Evolutionary conservation across 2,329 filamentous ascomycete species (phyloP).

Genomic region (Botryosphaeria dothidea): DNA sequence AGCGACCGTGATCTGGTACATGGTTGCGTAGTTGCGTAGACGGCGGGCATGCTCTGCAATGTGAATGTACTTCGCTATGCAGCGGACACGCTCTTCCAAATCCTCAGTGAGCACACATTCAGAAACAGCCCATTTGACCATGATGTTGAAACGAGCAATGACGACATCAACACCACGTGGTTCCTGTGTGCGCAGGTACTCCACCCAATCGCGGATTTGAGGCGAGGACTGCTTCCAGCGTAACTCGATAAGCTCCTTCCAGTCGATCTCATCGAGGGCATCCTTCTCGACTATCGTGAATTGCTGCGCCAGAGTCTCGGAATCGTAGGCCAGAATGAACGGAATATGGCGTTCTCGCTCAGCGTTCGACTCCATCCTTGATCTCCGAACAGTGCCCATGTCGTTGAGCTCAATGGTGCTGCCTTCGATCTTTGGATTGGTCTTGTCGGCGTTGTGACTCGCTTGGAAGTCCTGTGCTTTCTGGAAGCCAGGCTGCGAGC

Average conservation of each 20-base stretch:
- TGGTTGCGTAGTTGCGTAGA: constrained; percentile 80
- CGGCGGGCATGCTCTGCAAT: constrained; percentile 74
- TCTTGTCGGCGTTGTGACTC: not conserved
- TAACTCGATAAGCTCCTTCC: constrained; percentile 84
- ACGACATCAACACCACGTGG: constrained; percentile 79
- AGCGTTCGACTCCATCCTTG: not conserved
- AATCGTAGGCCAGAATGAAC: constrained; percentile 80
- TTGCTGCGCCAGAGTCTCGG: constrained; percentile 75
- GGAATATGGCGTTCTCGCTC: constrained; percentile 61
- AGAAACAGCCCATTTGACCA: constrained; percentile 84
- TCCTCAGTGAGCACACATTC: constrained; percentile 75
- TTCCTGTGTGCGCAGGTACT: constrained; percentile 72
- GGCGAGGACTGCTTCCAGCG: constrained; percentile 73
- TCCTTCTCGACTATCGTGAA: constrained; percentile 86
- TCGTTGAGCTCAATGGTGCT: constrained; percentile 20
- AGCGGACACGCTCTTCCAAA: constrained; percentile 70
- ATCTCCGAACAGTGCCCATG: constrained; percentile 6
- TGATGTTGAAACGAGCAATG: constrained; percentile 82
- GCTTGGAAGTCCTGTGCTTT: not conserved
- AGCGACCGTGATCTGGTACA: constrained; percentile 78
- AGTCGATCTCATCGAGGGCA: constrained; percentile 81
- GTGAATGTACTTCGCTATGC: constrained; percentile 79
- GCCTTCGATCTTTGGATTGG: not conserved
- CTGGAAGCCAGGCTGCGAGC: not conserved
- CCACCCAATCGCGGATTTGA: constrained; percentile 75